Percentiles rank a stretch among this genome's conserved stretches.
These are phyloP conservation scores for Pascua guehoae DNA, from an alignment of 1,284 basidiomycete genomes.

Conservation along the genomic window DNA sequence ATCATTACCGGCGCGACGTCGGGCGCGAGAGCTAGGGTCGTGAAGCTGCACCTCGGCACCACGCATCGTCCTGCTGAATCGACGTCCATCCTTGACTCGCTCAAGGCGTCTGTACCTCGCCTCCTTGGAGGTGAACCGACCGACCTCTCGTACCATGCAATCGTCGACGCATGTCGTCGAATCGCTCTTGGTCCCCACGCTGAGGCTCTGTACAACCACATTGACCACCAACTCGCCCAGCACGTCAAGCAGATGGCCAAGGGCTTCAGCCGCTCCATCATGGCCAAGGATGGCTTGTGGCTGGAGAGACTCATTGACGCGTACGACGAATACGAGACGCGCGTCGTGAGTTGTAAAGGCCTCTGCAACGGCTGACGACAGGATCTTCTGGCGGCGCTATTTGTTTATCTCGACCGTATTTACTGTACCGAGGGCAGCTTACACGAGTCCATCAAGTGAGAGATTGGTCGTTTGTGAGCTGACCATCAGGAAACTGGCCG, in stretches of 20 bases:
- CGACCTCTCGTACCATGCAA: too few relatives aligned
- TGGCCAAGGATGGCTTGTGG: constrained; percentile 32
- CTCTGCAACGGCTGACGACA: constrained; percentile 7
- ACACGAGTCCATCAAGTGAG: constrained; percentile 34
- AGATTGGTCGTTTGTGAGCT: neutral
- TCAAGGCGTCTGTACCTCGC: too few relatives aligned
- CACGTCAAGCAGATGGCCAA: constrained; percentile 20
- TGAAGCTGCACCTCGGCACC: constrained; percentile 22
- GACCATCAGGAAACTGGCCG: constrained; percentile 31
- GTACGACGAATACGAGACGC: constrained; percentile 28
- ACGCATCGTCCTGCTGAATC: constrained; percentile 13
- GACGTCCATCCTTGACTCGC: too few relatives aligned
- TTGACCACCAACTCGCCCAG: constrained; percentile 27
- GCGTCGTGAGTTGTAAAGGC: constrained; percentile 24
- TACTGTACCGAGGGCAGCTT: constrained; percentile 30
- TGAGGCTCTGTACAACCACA: constrained; percentile 18
- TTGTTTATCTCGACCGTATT: constrained; percentile 47
- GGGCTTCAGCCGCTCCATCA: constrained; percentile 27
- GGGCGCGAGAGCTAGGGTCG: constrained; percentile 5
- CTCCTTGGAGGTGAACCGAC: too few relatives aligned
- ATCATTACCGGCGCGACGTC: constrained; percentile 19
- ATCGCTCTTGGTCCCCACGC: neutral
- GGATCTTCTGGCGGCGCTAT: constrained; percentile 35
- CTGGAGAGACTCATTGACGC: constrained; percentile 21
- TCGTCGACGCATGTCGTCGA: too few relatives aligned